These are phyloP conservation scores for Heritiera fomes DNA, from an alignment of 345 rosid species.

Conservation along the genomic window DNA sequence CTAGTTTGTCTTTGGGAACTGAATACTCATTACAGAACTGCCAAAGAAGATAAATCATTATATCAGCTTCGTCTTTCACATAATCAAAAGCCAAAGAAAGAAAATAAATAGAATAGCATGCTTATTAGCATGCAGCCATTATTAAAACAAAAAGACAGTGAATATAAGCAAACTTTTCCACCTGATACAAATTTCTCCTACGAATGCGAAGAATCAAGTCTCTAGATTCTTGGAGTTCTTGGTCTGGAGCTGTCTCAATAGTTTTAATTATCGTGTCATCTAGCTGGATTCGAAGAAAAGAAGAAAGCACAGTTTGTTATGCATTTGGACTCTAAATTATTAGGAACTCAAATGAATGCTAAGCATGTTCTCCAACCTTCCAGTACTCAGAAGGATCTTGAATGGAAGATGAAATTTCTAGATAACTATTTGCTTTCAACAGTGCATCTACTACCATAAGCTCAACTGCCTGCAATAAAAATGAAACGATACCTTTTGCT, in stretches of 20 bases:
- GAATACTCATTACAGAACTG: conserved; percentile 98
- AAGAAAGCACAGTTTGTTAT: not conserved
- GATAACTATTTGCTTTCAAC: conserved; percentile 64
- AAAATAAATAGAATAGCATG: not conserved
- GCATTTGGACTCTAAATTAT: conserved; percentile 1
- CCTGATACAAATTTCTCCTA: conserved; percentile 88
- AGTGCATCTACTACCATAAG: conserved; percentile 92
- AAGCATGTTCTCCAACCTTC: conserved; percentile 59
- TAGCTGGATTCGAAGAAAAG: conserved; percentile 51
- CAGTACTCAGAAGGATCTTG: conserved; percentile 79
- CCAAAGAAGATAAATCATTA: conserved; percentile 22
- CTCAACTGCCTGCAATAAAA: conserved; percentile 70
- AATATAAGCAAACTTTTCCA: conserved; percentile 22
- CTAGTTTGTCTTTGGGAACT: conserved; percentile 82
- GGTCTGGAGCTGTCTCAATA: conserved; percentile 76
- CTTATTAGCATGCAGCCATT: not conserved
- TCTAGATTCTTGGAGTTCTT: conserved; percentile 72
- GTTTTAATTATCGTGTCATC: conserved; percentile 84
- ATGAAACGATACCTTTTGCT: conserved; percentile 10
- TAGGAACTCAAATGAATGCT: not conserved
- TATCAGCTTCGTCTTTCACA: not conserved
- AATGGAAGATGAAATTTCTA: conserved; percentile 64
- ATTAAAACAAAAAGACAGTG: not conserved
- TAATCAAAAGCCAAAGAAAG: not conserved
- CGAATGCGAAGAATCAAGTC: conserved; percentile 82